Base-by-base conservation (phyloP, 1,139 yeast genomes). In the Wickerhamiella infanticola region DNA sequence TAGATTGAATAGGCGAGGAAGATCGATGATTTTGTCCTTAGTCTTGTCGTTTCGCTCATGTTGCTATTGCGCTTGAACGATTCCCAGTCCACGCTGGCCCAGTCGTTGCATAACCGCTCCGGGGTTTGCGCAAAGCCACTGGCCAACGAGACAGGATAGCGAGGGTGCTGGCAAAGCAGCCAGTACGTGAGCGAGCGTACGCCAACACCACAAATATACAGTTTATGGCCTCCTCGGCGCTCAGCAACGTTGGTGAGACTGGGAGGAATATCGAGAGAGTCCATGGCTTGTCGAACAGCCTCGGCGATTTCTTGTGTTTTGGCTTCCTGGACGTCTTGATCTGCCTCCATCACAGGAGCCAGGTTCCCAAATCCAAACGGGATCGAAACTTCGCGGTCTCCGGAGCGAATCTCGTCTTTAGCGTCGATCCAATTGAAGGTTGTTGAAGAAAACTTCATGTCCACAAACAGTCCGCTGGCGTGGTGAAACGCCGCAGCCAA, bases 161-260 rank as follows among this genome's bases (percentile, higher is more conserved):
- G 74, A 4, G 78, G 77, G 18, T 35, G 24, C 26, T 52, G 49
- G 1, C 79, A 69, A 43, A 78, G 63, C 6, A 77, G 55, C 37
- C 76, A 59, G 58, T 75, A 77, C 0, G 82, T 83, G 47, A 78
- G 63, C 3, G 80, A 81, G 52, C 84, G 66, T 44, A 77, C 65
- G 0, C 83, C 84, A 45, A 83, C 83, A 40, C 84, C 84, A 51
- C 81, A 75, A 4, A 78, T 73, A 56, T 73, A 77, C 37, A 78
- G 55, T 51, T 74, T 72, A 53, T 73, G 72, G 0, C 83, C 83
- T 9, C 79, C 79, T 35, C 71, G 69, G 29, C 54, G 53, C 40
- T 64, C 62, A 1, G 81, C 79, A 1, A 54, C 53, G 8, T 51
- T 39, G 8, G 43, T 39, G 39, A 63, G 44, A 18, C 51, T 55